Evolutionary conservation across 192 early-diverging fungal species (phyloP), one percentile per base, ranked within the genome.

Genomic region (Mortierella alpina): DNA sequence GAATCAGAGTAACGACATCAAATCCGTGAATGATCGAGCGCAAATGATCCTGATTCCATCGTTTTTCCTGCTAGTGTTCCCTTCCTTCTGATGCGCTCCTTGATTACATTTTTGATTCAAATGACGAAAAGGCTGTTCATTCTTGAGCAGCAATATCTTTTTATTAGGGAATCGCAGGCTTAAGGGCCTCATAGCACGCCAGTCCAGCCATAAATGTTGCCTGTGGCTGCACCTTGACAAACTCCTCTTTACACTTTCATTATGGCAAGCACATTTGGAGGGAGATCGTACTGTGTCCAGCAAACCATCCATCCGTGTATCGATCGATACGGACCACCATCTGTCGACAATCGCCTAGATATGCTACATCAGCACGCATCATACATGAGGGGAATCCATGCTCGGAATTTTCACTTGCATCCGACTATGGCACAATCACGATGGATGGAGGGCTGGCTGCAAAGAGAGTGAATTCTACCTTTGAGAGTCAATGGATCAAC

Each of bases 181-280:
- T 5, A 53, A 47, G 31, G 31, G 31, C 31, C 31, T 31, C 31
- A 31, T 31, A 31, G 31, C 31, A 31, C 31, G 31, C 31, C 31
- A 31, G 31, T 31, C 31, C 31, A 31, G 31, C 31, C 31, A 31
- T 31, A 31, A 31, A 31, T 31, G 31, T 31, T 31, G 31, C 31
- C 31, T 31, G 31, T 31, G 31, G 31, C 31, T 31, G 31, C 31
- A 31, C 31, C 31, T 31, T 31, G 31, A 31, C 31, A 31, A 31
- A 55, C 42, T 58, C 55, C 66, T 68, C 66, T 68, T 31, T 68
- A 68, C 66, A 68, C 56, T 73, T 73, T 61, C 71, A 73, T 56
- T 65, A 73, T 73, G 71, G 71, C 58, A 68, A 73, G 71, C 62
- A 56, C 17, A 49, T 56, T 57, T 39, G 31, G 56, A 49, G 71